phyloP scores from a whole-genome alignment of 495 filamentous ascomycete genomes.

The Podospora didyma region DNA sequence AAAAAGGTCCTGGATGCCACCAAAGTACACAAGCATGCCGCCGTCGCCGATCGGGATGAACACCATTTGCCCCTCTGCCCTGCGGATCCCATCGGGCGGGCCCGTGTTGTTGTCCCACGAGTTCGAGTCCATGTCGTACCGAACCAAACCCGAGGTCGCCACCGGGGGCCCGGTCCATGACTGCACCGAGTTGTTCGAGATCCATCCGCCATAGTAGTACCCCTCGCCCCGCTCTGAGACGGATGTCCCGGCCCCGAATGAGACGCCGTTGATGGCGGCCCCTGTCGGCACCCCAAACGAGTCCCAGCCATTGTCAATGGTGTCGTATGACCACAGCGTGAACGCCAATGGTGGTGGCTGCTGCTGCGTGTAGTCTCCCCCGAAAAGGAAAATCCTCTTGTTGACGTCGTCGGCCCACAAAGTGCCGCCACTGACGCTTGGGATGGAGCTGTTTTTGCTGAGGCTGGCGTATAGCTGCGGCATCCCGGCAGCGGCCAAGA shows the following conservation, averaged over 20 bases:
- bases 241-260: constrained; percentile 21
- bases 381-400: constrained; percentile 50
- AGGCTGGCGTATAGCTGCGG: constrained; percentile 48
- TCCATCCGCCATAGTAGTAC: constrained; percentile 45
- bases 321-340: no score
- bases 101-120: constrained; percentile 40
- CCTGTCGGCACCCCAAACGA: no score
- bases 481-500: constrained; percentile 28
- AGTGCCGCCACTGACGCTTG: constrained; percentile 40
- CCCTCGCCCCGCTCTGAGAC: constrained; percentile 22
- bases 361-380: constrained; percentile 37
- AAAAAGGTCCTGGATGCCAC: constrained; percentile 37
- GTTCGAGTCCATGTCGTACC: constrained; percentile 42
- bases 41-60: constrained; percentile 50
- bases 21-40: constrained; percentile 52
- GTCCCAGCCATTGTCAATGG: no score
- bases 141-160: constrained; percentile 37
- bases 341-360: no score
- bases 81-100: constrained; percentile 33
- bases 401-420: constrained; percentile 51
- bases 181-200: constrained; percentile 38
- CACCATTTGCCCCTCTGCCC: constrained; percentile 44
- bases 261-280: constrained; percentile 9
- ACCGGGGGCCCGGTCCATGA: constrained; percentile 39
- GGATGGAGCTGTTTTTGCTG: constrained; percentile 45